phyloP scores from a whole-genome alignment of 1,284 basidiomycete genomes.

The Ustilago esculenta region DNA sequence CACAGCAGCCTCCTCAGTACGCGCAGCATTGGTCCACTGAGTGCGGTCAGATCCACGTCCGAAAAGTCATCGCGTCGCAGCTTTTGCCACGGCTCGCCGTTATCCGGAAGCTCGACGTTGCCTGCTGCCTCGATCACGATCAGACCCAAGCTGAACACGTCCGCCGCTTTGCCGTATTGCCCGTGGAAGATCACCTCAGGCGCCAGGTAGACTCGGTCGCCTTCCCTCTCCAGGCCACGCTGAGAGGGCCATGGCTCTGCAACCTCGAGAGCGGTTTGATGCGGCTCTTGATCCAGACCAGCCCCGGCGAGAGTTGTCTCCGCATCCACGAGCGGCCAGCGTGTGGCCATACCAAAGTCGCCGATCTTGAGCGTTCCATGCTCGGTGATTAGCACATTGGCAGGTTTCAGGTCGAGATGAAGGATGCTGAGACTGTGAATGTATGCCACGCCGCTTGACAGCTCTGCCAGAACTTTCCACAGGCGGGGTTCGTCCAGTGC shows the following conservation, averaged over 20 bases:
- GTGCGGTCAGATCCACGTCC: conserved; percentile 79
- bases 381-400: conserved; percentile 91
- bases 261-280: conserved; percentile 9
- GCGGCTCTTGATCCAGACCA: conserved; percentile 32
- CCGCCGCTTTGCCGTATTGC: conserved; percentile 88
- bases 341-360: conserved; percentile 81
- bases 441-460: conserved; percentile 80
- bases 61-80: conserved; percentile 90
- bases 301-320: conserved; percentile 59
- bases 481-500: conserved; percentile 91
- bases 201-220: conserved; percentile 97
- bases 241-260: conserved; percentile 19
- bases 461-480: conserved; percentile 95
- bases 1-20: conserved; percentile 54
- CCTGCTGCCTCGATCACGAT: conserved; percentile 93
- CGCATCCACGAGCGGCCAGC: conserved; percentile 61
- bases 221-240: conserved; percentile 77
- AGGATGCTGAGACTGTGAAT: conserved; percentile 89
- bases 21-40: conserved; percentile 66
- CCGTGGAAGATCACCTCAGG: conserved; percentile 90
- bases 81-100: conserved; percentile 95
- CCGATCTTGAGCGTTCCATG: conserved; percentile 94
- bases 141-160: conserved; percentile 96
- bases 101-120: conserved; percentile 94
- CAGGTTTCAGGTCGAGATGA: conserved; percentile 97